A percentile compares a stretch with the other conserved stretches of the same genome.
phyloP scores from a whole-genome alignment of 2,329 filamentous ascomycete genomes.

The Penicillium brasilianum region DNA sequence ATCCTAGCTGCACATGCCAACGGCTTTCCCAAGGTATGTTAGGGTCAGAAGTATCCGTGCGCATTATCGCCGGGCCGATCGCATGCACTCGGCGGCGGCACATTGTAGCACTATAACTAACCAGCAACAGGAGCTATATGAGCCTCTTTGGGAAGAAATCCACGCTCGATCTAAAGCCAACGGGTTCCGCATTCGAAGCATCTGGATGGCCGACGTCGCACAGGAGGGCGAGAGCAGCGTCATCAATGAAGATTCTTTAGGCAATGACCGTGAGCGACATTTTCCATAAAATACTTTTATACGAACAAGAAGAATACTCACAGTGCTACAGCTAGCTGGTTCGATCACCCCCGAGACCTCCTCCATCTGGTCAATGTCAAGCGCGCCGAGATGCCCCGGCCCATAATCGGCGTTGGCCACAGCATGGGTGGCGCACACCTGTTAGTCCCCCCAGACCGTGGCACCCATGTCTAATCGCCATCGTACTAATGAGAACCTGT shows the following conservation, averaged over 20 bases:
- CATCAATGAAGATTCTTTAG: slow-evolving; percentile 75
- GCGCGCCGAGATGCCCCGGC: slow-evolving; percentile 76
- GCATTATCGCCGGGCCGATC: not conserved
- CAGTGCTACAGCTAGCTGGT: slow-evolving; percentile 70
- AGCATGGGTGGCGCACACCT: slow-evolving; percentile 83
- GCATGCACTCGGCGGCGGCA: not conserved
- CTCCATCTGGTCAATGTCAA: slow-evolving; percentile 85
- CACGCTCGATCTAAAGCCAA: slow-evolving; percentile 60
- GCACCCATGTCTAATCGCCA: not conserved
- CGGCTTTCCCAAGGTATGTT: slow-evolving; percentile 80
- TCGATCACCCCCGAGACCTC: slow-evolving; percentile 83
- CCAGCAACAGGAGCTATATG: slow-evolving; percentile 76
- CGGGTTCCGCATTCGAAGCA: slow-evolving; percentile 74
- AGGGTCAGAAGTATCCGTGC: not conserved
- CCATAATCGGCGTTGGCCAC: slow-evolving; percentile 83
- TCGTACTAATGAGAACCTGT: slow-evolving; percentile 12
- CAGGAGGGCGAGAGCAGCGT: slow-evolving; percentile 80
- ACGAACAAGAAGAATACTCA: slow-evolving; percentile 22
- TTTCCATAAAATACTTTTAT: not conserved
- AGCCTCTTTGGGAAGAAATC: slow-evolving; percentile 88
- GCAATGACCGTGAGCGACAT: slow-evolving; percentile 75
- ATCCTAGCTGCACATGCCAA: slow-evolving; percentile 89
- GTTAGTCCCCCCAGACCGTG: slow-evolving; percentile 30
- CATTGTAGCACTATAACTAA: slow-evolving; percentile 10
- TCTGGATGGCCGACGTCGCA: slow-evolving; percentile 91